A percentile compares a stretch with the other conserved stretches of the same genome.
Evolutionary conservation across 495 filamentous ascomycete species (phyloP).

Genomic region (Thozetella sp.): DNA sequence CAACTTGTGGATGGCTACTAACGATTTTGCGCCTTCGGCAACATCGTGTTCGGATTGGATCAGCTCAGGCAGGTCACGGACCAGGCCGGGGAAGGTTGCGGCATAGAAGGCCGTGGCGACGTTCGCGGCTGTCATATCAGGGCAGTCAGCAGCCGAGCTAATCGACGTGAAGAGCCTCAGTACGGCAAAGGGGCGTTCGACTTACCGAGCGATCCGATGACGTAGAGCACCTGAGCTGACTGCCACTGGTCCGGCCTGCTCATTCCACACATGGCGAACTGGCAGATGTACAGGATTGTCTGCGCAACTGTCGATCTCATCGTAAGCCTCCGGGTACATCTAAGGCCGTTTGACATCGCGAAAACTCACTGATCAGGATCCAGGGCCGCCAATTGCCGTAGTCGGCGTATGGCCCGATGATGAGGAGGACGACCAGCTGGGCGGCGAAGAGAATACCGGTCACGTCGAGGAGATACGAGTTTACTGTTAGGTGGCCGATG

Average conservation of each 20-base stretch:
- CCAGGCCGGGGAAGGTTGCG: neutral
- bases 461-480: neutral
- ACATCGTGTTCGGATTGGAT: neutral
- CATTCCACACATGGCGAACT: neutral
- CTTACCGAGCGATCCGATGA: neutral
- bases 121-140: constrained; percentile 1
- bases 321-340: no score
- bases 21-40: neutral
- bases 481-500: neutral
- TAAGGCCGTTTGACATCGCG: no score
- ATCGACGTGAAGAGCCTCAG: no score
- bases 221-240: neutral
- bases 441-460: neutral
- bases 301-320: neutral
- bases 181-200: no score
- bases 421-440: neutral
- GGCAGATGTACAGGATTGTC: neutral
- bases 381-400: constrained; percentile 1
- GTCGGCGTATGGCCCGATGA: neutral
- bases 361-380: neutral
- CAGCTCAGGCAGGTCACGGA: neutral
- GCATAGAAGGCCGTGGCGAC: constrained; percentile 1
- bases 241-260: neutral
- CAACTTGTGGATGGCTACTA: neutral
- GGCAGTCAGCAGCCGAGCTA: no score